A percentile compares a stretch with the other conserved stretches of the same genome.
Conservation (phyloP, 106 monocot genomes). For the Dactylorhiza incarnata region DNA sequence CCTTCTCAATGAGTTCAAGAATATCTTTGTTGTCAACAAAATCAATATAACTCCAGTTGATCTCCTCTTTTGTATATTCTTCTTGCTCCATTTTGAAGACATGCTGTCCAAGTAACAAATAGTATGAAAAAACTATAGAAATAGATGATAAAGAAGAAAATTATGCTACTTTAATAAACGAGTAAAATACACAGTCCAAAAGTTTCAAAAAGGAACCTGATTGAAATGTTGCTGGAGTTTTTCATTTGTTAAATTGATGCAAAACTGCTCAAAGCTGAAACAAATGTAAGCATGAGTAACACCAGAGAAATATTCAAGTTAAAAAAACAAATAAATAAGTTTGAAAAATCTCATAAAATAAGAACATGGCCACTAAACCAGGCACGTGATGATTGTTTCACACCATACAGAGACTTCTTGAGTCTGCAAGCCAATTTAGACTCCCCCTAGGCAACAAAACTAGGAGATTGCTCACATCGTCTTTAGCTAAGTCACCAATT, state of each 20-base stretch:
- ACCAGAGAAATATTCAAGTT: not conserved
- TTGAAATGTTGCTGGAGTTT: slow-evolving; percentile 61
- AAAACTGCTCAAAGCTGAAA: slow-evolving; percentile 57
- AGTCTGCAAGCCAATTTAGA: too few relatives aligned
- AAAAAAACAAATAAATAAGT: not conserved
- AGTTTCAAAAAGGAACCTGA: slow-evolving; percentile 24
- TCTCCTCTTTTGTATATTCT: slow-evolving; percentile 84
- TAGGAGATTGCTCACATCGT: too few relatives aligned
- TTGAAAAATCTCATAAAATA: not conserved
- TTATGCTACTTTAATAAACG: not conserved
- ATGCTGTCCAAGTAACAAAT: slow-evolving; percentile 42
- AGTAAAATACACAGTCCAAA: not conserved
- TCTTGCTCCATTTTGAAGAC: slow-evolving; percentile 95
- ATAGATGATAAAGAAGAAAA: not conserved
- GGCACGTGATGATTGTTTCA: too few relatives aligned
- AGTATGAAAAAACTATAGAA: not conserved
- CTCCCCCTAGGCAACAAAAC: too few relatives aligned
- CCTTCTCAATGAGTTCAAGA: slow-evolving; percentile 92
- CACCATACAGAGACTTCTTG: too few relatives aligned
- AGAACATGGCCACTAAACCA: not conserved
- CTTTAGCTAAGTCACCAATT: too few relatives aligned
- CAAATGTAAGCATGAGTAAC: not conserved
- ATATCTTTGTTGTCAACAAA: slow-evolving; percentile 98
- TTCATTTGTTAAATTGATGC: slow-evolving; percentile 58
- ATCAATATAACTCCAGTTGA: slow-evolving; percentile 95